These are phyloP conservation scores for Backusella sp. DNA, from an alignment of 192 early-diverging fungal genomes.

Conservation along the genomic window DNA sequence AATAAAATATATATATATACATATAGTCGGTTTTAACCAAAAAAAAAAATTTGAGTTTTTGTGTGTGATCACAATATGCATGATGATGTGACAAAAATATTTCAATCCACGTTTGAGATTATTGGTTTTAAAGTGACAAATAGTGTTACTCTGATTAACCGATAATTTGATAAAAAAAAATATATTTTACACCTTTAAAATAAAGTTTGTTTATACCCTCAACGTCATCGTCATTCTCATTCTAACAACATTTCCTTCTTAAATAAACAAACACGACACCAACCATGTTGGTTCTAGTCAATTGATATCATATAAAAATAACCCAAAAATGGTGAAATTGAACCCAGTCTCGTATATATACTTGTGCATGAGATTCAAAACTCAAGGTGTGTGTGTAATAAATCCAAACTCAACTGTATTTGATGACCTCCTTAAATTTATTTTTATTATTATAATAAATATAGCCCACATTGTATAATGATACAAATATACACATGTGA, in stretches of 20 bases:
- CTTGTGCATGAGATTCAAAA: not conserved
- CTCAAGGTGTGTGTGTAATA: not conserved
- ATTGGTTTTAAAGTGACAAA: not conserved
- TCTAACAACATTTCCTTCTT: no score
- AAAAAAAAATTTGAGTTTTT: not conserved
- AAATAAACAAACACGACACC: not conserved
- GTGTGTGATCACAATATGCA: not conserved
- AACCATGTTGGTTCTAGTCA: not conserved
- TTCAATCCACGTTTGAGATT: conserved; percentile 1
- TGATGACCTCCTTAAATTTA: not conserved
- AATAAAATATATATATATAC: not conserved
- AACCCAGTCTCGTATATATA: not conserved
- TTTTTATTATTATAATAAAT: not conserved
- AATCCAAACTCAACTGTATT: not conserved
- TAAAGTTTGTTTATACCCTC: not conserved
- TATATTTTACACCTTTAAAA: no score
- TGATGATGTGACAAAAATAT: not conserved
- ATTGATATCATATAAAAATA: not conserved
- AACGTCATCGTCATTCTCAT: not conserved
- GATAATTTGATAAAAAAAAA: no score
- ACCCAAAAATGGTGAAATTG: no score
- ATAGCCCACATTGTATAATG: not conserved
- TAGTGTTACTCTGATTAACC: not conserved
- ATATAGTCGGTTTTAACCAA: not conserved
- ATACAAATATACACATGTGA: not conserved